Base-by-base conservation (phyloP, 345 rosid species). In the Anacardium occidentale region DNA sequence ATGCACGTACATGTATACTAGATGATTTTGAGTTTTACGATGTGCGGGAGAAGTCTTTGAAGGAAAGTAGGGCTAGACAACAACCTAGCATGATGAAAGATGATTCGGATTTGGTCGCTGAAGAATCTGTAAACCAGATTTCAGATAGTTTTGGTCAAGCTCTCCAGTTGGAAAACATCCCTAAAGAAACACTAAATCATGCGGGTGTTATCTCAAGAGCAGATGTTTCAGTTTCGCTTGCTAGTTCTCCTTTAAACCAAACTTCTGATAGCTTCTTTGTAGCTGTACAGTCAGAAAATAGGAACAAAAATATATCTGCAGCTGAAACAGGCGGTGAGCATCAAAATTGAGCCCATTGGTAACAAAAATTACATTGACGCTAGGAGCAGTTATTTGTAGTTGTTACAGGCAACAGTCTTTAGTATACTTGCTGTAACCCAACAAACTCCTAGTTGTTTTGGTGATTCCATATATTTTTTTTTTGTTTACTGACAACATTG, bases 1-100 rank as follows among this genome's bases (percentile, higher is more conserved):
- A 81, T 64, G 78, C 81, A 0, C 79, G 68, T 3, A 84, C 93
- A 69, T 85, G 87, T 25, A 80, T 90, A 42, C 79, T 90, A 1
- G 96, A 90, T 64, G 93, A 90, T 79, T 90, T 90, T 68, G 70
- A 58, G 11, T 88, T 83, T 59, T 90, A 90, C 25, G 77, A 90
- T 63, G 89, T 79, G 48, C 80, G 86, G 44, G 96, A 90, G 80
- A 80, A 75, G 80, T 42, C 81, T 69, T 64, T 76, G 75, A 83
- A 72, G 68, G 89, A 79, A 75, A 79, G 78, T 67, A 86, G 73
- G 71, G 76, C 78, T 69, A 86, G 64, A 68, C 84, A 73, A 64
- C 83, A 66, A 57, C 29, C 71, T 66, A 53, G 55, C 66, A 62
- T 55, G 51, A 60, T 68, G n/a, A 60, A 20, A 62, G 78, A 62